A percentile compares a stretch with the other conserved stretches of the same genome.
phyloP scores from a whole-genome alignment of 1,284 basidiomycete genomes.

The Singerocomus inundabilis region DNA sequence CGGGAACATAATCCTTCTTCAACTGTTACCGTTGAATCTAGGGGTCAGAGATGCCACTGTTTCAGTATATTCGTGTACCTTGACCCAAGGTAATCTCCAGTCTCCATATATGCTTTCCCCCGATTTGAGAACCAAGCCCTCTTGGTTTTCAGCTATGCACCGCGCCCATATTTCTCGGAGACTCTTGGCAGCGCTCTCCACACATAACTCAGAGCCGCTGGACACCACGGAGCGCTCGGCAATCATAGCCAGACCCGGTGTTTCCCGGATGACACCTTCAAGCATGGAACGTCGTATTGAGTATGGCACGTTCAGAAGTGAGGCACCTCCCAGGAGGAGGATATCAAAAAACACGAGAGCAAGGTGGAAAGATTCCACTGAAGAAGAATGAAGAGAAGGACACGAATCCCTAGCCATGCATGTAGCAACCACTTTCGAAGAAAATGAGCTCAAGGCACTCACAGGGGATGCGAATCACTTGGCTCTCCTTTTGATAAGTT shows the following conservation, averaged over 20 bases:
- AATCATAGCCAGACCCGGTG: slow-evolving; percentile 61
- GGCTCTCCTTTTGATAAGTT: slow-evolving; percentile 16
- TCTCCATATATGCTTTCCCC: slow-evolving; percentile 66
- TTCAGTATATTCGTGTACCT: slow-evolving; percentile 43
- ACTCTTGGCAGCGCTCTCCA: slow-evolving; percentile 18
- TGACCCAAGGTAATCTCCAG: slow-evolving; percentile 67
- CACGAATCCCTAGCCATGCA: slow-evolving; percentile 36
- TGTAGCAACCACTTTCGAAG: neutral
- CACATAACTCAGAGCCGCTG: slow-evolving; percentile 19
- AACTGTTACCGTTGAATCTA: slow-evolving; percentile 26
- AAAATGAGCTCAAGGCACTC: slow-evolving; percentile 1
- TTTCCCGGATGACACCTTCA: slow-evolving; percentile 50
- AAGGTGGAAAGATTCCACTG: slow-evolving; percentile 52
- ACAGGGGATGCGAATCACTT: slow-evolving; percentile 24
- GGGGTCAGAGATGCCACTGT: neutral
- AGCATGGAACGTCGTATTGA: slow-evolving; percentile 56
- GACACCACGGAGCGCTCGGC: slow-evolving; percentile 49
- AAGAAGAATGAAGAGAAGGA: slow-evolving; percentile 47
- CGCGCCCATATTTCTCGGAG: slow-evolving; percentile 52
- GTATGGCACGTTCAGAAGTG: slow-evolving; percentile 58
- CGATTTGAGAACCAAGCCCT: slow-evolving; percentile 79
- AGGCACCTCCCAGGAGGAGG: slow-evolving; percentile 59
- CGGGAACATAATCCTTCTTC: slow-evolving; percentile 82
- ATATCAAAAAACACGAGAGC: slow-evolving; percentile 86
- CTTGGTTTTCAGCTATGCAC: slow-evolving; percentile 49